These are phyloP conservation scores for Dichotomocladium elegans DNA, from an alignment of 371 early-diverging fungal genomes.

Conservation along the genomic window DNA sequence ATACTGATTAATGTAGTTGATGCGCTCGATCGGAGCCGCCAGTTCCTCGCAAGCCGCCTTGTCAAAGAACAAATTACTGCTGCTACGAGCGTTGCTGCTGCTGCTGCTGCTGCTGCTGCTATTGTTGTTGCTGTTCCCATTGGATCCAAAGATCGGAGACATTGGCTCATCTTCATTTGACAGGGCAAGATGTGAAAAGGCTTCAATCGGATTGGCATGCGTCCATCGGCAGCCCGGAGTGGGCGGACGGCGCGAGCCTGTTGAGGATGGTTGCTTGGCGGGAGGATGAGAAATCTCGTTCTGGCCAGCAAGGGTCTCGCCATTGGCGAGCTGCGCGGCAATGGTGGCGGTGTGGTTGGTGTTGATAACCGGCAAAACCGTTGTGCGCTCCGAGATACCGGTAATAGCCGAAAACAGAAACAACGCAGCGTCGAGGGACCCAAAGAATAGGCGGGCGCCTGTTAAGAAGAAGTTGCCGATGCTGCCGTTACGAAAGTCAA, in stretches of 20 bases:
- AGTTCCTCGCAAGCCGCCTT: conserved; percentile 45
- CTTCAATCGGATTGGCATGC: conserved; percentile 38
- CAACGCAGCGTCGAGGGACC: conserved; percentile 64
- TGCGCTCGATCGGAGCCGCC: conserved; percentile 53
- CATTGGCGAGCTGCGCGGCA: conserved; percentile 57
- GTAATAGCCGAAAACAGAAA: conserved; percentile 63
- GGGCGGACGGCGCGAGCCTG: conserved; percentile 4
- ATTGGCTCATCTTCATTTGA: conserved; percentile 12
- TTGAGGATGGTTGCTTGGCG: neutral
- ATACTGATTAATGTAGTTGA: conserved; percentile 70
- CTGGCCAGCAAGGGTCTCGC: conserved; percentile 53
- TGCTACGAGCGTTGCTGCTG: no score
- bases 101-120: no score
- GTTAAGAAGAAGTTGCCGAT: conserved; percentile 78
- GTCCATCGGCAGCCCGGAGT: conserved; percentile 12
- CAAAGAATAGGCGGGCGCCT: conserved; percentile 65
- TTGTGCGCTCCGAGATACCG: conserved; percentile 51
- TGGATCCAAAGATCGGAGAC: conserved; percentile 2
- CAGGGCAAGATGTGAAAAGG: conserved; percentile 36
- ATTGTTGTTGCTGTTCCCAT: no score
- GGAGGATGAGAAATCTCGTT: conserved; percentile 65
- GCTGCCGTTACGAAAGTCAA: conserved; percentile 68
- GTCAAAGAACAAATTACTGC: conserved; percentile 47
- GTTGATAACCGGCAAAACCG: conserved; percentile 59
- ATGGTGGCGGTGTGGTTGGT: conserved; percentile 61